phyloP scores from a whole-genome alignment of 306 rosid genomes.

The Pyrus pyrifolia region DNA sequence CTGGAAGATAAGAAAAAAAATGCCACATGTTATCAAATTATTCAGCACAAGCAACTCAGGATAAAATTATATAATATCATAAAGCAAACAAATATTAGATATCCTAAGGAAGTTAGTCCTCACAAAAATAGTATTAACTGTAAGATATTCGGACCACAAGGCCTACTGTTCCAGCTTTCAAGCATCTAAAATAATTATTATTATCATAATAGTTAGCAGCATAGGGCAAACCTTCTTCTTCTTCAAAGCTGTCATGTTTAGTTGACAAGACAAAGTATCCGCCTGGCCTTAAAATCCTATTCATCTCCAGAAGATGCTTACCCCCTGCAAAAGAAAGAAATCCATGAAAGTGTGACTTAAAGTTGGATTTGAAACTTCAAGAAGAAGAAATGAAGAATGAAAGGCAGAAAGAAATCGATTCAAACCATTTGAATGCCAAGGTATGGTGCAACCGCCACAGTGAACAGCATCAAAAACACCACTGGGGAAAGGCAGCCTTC shows the following conservation, averaged over 20 bases:
- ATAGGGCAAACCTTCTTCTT: slow-evolving; percentile 68
- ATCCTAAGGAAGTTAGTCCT: not conserved
- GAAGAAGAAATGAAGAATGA: not conserved
- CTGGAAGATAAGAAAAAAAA: slow-evolving; percentile 44
- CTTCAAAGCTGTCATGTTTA: slow-evolving; percentile 73
- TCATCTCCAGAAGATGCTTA: slow-evolving; percentile 85
- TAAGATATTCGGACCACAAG: not conserved
- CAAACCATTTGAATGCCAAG: slow-evolving; percentile 85
- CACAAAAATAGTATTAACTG: not conserved
- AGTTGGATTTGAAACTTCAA: not conserved
- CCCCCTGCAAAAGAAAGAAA: slow-evolving; percentile 50
- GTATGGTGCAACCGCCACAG: slow-evolving; percentile 65
- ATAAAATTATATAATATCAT: not conserved
- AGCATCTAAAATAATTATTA: not conserved
- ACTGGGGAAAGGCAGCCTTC: slow-evolving; percentile 94
- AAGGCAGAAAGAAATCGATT: not conserved
- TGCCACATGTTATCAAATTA: not conserved
- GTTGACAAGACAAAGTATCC: slow-evolving; percentile 89
- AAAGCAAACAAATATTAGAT: not conserved
- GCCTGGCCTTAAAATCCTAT: slow-evolving; percentile 73
- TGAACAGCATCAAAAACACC: slow-evolving; percentile 79
- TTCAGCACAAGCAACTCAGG: not conserved
- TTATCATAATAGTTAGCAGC: not conserved
- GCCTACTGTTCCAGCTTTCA: not conserved
- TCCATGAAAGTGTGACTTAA: not conserved